Conservation (phyloP, 345 rosid genomes). For the Eucalyptus tenuipes region DNA sequence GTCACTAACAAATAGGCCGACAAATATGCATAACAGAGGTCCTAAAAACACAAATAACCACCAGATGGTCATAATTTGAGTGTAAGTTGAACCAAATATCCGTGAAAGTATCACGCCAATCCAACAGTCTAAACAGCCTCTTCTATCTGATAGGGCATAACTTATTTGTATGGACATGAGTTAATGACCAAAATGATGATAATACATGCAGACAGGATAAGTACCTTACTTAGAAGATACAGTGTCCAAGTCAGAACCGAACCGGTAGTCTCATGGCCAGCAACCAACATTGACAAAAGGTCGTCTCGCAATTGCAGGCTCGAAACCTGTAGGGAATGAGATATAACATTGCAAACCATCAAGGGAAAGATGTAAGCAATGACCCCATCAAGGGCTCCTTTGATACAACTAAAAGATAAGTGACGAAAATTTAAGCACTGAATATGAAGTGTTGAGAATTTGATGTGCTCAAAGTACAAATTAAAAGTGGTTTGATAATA, state of each 20-base stretch:
- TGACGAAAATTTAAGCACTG: not conserved
- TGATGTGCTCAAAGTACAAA: not conserved
- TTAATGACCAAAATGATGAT: not conserved
- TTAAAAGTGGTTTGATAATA: not conserved
- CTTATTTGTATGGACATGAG: not conserved
- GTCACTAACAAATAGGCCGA: not conserved
- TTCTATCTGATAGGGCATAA: not conserved
- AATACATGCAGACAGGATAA: not conserved
- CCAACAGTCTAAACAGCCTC: not conserved
- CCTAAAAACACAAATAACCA: not conserved
- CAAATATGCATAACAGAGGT: not conserved
- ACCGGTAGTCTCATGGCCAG: constrained; percentile 97
- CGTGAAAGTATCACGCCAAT: not conserved
- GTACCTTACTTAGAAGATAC: constrained; percentile 94
- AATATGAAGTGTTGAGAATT: not conserved
- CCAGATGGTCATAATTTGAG: not conserved
- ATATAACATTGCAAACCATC: not conserved
- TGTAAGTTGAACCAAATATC: not conserved
- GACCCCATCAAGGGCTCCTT: not conserved
- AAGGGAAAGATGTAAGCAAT: not conserved
- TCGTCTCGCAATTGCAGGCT: constrained; percentile 83
- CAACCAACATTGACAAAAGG: constrained; percentile 91
- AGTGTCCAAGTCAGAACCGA: constrained; percentile 94
- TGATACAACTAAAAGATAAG: not conserved
- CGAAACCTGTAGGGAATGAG: constrained; percentile 39